A percentile compares a stretch with the other conserved stretches of the same genome.
Conservation (phyloP, 2,329 filamentous ascomycete species). For the Phaeoacremonium minimum region DNA sequence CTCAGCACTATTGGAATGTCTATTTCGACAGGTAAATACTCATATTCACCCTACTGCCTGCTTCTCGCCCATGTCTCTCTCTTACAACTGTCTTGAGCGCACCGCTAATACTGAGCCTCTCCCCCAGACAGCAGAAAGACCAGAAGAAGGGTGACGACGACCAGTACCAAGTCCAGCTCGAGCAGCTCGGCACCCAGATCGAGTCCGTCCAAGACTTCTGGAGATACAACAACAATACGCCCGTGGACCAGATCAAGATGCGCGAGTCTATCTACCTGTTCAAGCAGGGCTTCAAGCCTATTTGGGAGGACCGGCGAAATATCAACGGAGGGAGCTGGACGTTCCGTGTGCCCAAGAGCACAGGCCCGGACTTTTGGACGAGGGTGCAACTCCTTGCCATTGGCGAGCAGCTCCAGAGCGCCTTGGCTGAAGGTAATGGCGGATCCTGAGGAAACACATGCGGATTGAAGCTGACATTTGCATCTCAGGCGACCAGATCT, state of each 20-base stretch:
- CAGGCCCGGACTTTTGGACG: conserved; percentile 73
- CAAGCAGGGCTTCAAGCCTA: conserved; percentile 70
- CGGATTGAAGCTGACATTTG: no score
- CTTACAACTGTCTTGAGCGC: neutral
- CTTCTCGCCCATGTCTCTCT: no score
- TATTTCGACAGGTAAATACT: conserved; percentile 56
- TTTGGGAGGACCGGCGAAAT: conserved; percentile 87
- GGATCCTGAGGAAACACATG: neutral
- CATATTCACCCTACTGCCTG: no score
- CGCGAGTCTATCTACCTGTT: conserved; percentile 77
- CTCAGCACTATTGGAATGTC: conserved; percentile 77
- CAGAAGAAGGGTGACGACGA: conserved; percentile 31
- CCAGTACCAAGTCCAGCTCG: conserved; percentile 50
- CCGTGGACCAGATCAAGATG: conserved; percentile 70
- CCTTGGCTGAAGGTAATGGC: conserved; percentile 62
- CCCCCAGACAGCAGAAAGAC: conserved; percentile 37
- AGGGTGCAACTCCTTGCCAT: conserved; percentile 78
- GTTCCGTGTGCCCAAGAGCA: conserved; percentile 78
- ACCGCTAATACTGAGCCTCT: neutral
- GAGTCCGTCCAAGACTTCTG: conserved; percentile 84
- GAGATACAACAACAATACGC: conserved; percentile 78
- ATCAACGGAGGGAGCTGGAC: conserved; percentile 85
- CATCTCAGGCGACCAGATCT: conserved; percentile 87
- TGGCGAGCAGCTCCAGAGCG: conserved; percentile 73
- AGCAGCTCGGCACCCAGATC: conserved; percentile 61